Evolutionary conservation across 495 filamentous ascomycete species (phyloP).

Genomic region (Lichenothelia convexa): DNA sequence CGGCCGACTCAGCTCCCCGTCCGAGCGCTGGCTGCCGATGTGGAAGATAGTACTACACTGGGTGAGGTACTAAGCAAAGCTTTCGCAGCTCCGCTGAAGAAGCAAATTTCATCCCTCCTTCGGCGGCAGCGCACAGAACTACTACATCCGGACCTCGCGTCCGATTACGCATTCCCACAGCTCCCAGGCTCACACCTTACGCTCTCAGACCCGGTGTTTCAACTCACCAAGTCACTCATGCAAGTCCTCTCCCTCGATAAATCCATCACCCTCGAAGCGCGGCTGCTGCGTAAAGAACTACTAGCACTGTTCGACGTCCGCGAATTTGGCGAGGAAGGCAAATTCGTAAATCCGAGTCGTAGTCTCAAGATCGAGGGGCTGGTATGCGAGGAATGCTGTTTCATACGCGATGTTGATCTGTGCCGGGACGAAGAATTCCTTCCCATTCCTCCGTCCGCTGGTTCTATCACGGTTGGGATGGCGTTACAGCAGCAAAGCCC

Average conservation of each 20-base stretch:
- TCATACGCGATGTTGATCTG: conserved; percentile 75
- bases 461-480: too few species aligned
- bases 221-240: conserved; percentile 80
- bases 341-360: conserved; percentile 71
- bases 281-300: conserved; percentile 72
- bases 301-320: conserved; percentile 80
- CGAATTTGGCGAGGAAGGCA: conserved; percentile 76
- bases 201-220: conserved; percentile 52
- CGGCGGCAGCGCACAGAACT: conserved; percentile 71
- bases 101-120: conserved; percentile 62
- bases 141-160: conserved; percentile 70
- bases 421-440: conserved; percentile 82
- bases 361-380: conserved; percentile 55
- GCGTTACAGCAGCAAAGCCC: conserved; percentile 23
- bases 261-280: conserved; percentile 67
- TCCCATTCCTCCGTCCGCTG: conserved; percentile 2
- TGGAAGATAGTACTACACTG: conserved; percentile 33
- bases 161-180: conserved; percentile 73
- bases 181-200: conserved; percentile 63
- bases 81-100: conserved; percentile 80
- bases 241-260: conserved; percentile 81
- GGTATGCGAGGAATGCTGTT: conserved; percentile 71
- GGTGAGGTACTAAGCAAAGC: conserved; percentile 50
- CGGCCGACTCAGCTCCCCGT: conserved; percentile 64
- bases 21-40: conserved; percentile 32